A percentile compares a stretch with the other conserved stretches of the same genome.
These are phyloP conservation scores for Euphrasia confusa DNA, from an alignment of 257 asterid genomes.

Conservation along the genomic window DNA sequence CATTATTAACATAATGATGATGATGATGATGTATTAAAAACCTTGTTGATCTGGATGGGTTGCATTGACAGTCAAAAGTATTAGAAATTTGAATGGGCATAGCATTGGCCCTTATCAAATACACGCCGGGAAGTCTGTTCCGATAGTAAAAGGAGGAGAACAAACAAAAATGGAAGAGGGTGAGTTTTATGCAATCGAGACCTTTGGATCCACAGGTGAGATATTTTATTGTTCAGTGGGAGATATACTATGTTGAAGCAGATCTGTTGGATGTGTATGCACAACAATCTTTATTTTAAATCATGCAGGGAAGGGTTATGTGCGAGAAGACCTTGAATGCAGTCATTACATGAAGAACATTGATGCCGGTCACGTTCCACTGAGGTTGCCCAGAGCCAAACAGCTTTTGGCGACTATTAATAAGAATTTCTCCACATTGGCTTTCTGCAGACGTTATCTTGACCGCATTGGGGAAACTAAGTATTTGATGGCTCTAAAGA, in stretches of 20 bases:
- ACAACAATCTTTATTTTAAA: slow-evolving; percentile 8
- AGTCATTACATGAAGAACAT: slow-evolving; percentile 98
- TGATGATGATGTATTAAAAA: background rate
- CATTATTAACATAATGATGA: too few species aligned
- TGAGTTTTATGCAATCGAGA: slow-evolving; percentile 93
- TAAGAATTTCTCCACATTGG: slow-evolving; percentile 85
- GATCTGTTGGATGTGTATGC: slow-evolving; percentile 4
- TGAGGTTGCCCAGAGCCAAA: slow-evolving; percentile 87
- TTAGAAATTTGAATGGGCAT: slow-evolving; percentile 93
- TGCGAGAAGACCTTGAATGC: slow-evolving; percentile 94
- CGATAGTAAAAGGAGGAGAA: slow-evolving; percentile 96
- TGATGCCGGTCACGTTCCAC: slow-evolving; percentile 84
- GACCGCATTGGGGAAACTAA: slow-evolving; percentile 92
- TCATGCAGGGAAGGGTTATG: slow-evolving; percentile 76
- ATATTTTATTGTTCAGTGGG: background rate
- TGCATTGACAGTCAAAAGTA: slow-evolving; percentile 75
- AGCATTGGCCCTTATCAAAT: slow-evolving; percentile 89
- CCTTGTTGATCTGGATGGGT: slow-evolving; percentile 24
- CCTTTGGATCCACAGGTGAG: slow-evolving; percentile 94
- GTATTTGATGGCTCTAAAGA: slow-evolving; percentile 92
- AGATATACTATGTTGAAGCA: slow-evolving; percentile 6
- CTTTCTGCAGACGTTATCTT: slow-evolving; percentile 90
- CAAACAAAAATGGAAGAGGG: slow-evolving; percentile 99
- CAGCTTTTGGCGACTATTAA: slow-evolving; percentile 86
- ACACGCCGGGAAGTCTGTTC: slow-evolving; percentile 96